Percentiles rank a stretch among this genome's conserved stretches.
Conservation (phyloP, 805 yeast species). For the Hanseniaspora singularis region DNA sequence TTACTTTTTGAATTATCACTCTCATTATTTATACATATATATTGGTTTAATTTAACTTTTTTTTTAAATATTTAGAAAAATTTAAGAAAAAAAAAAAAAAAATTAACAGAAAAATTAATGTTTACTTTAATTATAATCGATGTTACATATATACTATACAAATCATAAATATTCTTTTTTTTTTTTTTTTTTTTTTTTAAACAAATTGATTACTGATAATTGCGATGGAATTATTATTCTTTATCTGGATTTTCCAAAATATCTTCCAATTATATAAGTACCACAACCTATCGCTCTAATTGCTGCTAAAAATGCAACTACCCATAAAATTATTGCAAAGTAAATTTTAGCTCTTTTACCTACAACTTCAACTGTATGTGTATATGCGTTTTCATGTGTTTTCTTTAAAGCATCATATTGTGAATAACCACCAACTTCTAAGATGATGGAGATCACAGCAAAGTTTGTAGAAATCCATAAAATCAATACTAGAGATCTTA, state of each 20-base stretch:
- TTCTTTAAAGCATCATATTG: constrained; percentile 28
- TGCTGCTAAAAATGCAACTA: constrained; percentile 81
- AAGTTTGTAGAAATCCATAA: constrained; percentile 83
- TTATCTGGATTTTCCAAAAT: constrained; percentile 20
- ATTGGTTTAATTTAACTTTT: too few species aligned
- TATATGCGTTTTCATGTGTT: constrained; percentile 15
- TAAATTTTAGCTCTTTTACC: constrained; percentile 48
- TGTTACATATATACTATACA: too few species aligned
- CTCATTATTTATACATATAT: constrained; percentile 41
- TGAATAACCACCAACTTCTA: constrained; percentile 70
- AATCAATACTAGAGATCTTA: constrained; percentile 79
- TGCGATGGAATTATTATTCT: too few species aligned
- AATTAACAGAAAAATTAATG: too few species aligned
- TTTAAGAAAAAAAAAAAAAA: too few species aligned
- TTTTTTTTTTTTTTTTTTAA: neutral
- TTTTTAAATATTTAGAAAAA: too few species aligned
- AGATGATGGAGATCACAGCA: constrained; percentile 66
- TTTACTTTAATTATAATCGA: too few species aligned
- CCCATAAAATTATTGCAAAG: constrained; percentile 78
- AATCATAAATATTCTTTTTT: neutral
- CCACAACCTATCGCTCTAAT: constrained; percentile 70
- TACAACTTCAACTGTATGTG: constrained; percentile 21
- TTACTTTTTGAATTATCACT: constrained; percentile 83
- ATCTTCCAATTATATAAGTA: constrained; percentile 38
- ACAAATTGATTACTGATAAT: neutral